phyloP scores from a whole-genome alignment of 116 monocot genomes.

The Phalaenopsis hybrid region DNA sequence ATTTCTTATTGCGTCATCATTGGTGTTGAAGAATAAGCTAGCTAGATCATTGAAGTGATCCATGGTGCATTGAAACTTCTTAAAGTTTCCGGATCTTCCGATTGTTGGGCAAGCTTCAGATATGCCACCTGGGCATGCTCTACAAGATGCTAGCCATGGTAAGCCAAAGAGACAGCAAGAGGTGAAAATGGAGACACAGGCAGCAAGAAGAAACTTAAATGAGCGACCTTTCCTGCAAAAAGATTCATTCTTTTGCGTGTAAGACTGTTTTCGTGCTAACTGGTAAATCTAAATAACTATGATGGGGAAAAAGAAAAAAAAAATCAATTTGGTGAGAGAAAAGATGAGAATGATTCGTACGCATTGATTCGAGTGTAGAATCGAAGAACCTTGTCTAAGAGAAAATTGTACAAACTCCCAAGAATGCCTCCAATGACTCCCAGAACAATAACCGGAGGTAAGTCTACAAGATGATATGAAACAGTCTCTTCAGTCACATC shows the following conservation, averaged over 20 bases:
- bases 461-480: conserved; percentile 55
- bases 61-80: conserved; percentile 65
- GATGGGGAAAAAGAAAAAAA: not conserved
- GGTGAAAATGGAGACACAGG: conserved; percentile 60
- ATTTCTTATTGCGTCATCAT: conserved; percentile 75
- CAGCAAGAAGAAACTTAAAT: conserved; percentile 58
- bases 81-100: conserved; percentile 73
- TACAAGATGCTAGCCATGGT: conserved; percentile 83
- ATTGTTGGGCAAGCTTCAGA: conserved; percentile 61
- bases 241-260: not conserved
- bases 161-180: conserved; percentile 74
- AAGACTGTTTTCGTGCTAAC: not conserved
- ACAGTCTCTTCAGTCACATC: conserved; percentile 63
- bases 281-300: not conserved
- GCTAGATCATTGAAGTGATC: conserved; percentile 89
- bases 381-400: conserved; percentile 61
- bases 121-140: conserved; percentile 47
- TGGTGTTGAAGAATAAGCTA: conserved; percentile 85
- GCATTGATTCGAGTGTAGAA: conserved; percentile 63
- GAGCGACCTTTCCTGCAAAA: conserved; percentile 53
- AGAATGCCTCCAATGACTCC: conserved; percentile 79
- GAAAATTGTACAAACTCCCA: conserved; percentile 76
- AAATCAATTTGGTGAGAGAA: not conserved
- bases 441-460: conserved; percentile 70
- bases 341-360: conserved; percentile 31